Evolutionary conservation across 164 flowering plant genomes (phyloP).

Genomic region (Aristolochia contorta): DNA sequence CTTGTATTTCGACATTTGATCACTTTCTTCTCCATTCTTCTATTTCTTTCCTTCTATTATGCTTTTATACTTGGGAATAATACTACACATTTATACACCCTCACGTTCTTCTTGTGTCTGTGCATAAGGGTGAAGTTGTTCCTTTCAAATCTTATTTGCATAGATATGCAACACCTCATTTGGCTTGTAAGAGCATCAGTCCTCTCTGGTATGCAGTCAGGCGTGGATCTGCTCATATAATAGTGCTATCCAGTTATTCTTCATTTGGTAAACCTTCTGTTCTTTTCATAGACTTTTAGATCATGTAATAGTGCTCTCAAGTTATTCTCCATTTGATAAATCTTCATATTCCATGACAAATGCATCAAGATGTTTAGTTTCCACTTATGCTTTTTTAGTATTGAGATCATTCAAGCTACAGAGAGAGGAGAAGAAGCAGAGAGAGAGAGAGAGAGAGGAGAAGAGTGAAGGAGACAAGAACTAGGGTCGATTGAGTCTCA

Average conservation of each 20-base stretch:
- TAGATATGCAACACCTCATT: constrained; percentile 64
- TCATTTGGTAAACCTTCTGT: constrained; percentile 55
- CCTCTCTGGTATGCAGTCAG: constrained; percentile 94
- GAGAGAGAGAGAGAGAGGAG: no score
- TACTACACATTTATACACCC: neutral
- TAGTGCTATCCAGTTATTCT: constrained; percentile 91
- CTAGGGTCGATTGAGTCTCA: no score
- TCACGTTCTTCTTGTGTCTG: constrained; percentile 1
- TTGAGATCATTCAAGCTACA: no score
- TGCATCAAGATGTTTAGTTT: constrained; percentile 66
- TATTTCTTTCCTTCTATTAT: no score
- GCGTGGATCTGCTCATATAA: constrained; percentile 92
- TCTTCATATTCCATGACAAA: constrained; percentile 37
- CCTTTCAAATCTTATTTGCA: constrained; percentile 68
- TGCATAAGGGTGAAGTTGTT: constrained; percentile 55
- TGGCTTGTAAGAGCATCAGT: constrained; percentile 59
- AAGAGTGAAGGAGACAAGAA: no score
- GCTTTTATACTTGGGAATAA: neutral
- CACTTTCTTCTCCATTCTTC: no score
- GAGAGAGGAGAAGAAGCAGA: no score
- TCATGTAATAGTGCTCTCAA: constrained; percentile 93
- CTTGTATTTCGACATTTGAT: neutral
- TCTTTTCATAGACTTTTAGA: constrained; percentile 18
- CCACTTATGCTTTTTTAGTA: neutral
- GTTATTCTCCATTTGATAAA: constrained; percentile 91